phyloP scores from a whole-genome alignment of 2,329 filamentous ascomycete species.

The Clonostachys rhizophaga region DNA sequence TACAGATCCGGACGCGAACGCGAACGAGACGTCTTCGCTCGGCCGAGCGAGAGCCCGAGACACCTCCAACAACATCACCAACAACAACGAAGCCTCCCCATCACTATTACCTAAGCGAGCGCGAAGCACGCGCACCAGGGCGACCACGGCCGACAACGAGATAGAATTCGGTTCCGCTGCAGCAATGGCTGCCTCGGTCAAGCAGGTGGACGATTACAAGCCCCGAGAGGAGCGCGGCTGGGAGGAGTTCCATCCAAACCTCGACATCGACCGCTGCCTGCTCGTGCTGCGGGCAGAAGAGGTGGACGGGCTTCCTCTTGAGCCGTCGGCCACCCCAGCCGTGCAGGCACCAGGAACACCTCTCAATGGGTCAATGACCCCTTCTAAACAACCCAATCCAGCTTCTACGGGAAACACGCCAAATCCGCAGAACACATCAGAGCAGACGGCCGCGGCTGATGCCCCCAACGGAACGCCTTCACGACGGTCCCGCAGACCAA shows the following conservation, averaged over 20 bases:
- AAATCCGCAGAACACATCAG: constrained; percentile 23
- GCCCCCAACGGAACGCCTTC: constrained; percentile 23
- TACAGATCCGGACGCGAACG: constrained; percentile 31
- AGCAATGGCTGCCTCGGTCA: constrained; percentile 80
- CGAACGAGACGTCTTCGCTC: constrained; percentile 32
- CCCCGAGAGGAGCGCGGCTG: constrained; percentile 93
- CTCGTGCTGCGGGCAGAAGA: constrained; percentile 78
- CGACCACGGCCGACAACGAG: constrained; percentile 48
- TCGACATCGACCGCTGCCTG: constrained; percentile 82
- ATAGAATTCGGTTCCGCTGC: constrained; percentile 84
- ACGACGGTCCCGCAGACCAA: constrained; percentile 34
- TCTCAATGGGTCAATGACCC: constrained; percentile 36
- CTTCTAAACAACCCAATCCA: constrained; percentile 37
- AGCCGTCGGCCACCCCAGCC: constrained; percentile 28
- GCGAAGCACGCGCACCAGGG: constrained; percentile 49
- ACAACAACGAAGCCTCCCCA: constrained; percentile 23
- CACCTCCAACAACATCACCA: constrained; percentile 15
- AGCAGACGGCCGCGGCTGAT: constrained; percentile 21
- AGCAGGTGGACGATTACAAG: constrained; percentile 94
- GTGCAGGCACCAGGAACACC: constrained; percentile 17
- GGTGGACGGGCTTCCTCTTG: constrained; percentile 65
- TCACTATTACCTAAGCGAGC: constrained; percentile 50
- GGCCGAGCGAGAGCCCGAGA: neutral
- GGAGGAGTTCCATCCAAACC: constrained; percentile 95
- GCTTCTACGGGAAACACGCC: constrained; percentile 36